phyloP scores from a whole-genome alignment of 2,329 filamentous ascomycete species.

The Aspergillus eucalypticola region DNA sequence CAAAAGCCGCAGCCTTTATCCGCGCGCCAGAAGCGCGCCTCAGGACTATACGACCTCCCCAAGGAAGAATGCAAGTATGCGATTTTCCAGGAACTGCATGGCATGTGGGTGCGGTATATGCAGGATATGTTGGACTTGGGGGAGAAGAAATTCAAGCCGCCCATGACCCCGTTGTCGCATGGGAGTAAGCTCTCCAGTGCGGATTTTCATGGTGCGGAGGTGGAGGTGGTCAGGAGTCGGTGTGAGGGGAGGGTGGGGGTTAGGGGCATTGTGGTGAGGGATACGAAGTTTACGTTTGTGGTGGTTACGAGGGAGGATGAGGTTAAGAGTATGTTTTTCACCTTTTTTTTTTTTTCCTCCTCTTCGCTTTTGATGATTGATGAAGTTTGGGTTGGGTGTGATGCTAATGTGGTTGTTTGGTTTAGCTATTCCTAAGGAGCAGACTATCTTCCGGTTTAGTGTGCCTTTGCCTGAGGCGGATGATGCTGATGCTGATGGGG shows the following conservation, averaged over 20 bases:
- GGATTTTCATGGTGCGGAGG: conserved; percentile 83
- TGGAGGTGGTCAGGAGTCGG: conserved; percentile 79
- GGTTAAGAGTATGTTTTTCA: conserved; percentile 62
- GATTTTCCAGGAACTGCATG: conserved; percentile 74
- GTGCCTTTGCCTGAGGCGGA: conserved; percentile 53
- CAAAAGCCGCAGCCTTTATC: conserved; percentile 70
- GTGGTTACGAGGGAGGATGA: conserved; percentile 71
- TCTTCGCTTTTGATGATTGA: neutral
- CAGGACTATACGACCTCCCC: conserved; percentile 74
- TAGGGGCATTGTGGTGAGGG: conserved; percentile 82
- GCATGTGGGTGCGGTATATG: conserved; percentile 82
- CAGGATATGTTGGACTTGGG: conserved; percentile 72
- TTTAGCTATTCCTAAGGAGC: conserved; percentile 78
- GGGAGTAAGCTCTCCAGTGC: conserved; percentile 72
- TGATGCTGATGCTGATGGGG: conserved; percentile 24
- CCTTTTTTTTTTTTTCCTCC: neutral
- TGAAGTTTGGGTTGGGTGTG: neutral
- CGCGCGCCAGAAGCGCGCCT: conserved; percentile 71
- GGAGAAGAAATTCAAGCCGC: conserved; percentile 19
- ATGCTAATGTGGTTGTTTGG: neutral
- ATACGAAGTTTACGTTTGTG: conserved; percentile 84
- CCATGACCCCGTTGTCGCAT: conserved; percentile 58
- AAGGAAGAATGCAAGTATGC: conserved; percentile 68
- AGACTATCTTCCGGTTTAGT: conserved; percentile 78
- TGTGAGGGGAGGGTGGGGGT: conserved; percentile 82